Conservation (phyloP, 495 filamentous ascomycete genomes). For the Penicillium flavigenum region DNA sequence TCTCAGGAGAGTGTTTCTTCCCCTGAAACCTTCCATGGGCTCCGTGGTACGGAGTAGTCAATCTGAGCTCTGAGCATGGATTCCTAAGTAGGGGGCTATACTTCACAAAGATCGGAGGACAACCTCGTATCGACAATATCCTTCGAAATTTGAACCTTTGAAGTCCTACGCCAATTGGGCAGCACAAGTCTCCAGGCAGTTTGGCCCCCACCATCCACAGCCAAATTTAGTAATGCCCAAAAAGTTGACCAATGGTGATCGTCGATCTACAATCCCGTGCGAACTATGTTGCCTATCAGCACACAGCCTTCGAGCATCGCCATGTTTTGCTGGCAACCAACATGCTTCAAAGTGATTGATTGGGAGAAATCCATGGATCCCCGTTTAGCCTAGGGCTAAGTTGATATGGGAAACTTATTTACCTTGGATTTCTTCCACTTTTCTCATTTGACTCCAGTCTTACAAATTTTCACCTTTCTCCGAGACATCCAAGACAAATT, state of each 20-base stretch:
- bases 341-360: background rate
- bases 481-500: background rate
- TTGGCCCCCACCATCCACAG: background rate
- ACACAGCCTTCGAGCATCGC: constrained; percentile 4
- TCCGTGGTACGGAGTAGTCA: background rate
- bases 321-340: background rate
- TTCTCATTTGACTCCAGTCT: background rate
- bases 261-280: background rate
- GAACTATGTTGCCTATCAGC: background rate
- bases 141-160: background rate
- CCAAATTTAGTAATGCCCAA: background rate
- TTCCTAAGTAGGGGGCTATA: background rate
- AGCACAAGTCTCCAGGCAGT: background rate
- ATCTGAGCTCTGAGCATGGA: background rate
- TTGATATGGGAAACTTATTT: background rate
- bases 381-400: background rate
- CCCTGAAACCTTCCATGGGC: background rate
- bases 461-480: background rate
- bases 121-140: background rate
- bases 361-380: background rate
- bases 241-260: background rate
- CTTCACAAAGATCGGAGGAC: background rate
- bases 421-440: background rate
- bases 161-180: background rate
- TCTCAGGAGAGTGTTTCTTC: background rate